These are phyloP conservation scores for Saturnispora bothae DNA, from an alignment of 805 yeast genomes.

Conservation along the genomic window DNA sequence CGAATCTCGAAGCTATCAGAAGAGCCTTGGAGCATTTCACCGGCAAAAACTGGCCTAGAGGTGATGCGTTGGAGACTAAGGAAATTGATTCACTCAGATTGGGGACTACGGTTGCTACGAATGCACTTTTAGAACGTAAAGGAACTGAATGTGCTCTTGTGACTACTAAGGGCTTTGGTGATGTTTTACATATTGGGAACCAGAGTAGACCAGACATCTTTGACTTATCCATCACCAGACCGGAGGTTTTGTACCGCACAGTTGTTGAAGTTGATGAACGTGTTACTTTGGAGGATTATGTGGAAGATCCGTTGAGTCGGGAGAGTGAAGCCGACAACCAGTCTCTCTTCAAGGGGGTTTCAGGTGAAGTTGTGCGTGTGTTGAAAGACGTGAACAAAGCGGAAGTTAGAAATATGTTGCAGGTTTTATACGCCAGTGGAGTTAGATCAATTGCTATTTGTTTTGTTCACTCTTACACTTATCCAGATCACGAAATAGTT, in stretches of 20 bases:
- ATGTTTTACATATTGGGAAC: slow-evolving; percentile 74
- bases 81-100: slow-evolving; percentile 61
- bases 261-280: slow-evolving; percentile 87
- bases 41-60: slow-evolving; percentile 45
- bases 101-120: slow-evolving; percentile 96
- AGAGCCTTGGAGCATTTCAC: slow-evolving; percentile 56
- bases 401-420: slow-evolving; percentile 33
- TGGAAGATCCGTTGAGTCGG: slow-evolving; percentile 52
- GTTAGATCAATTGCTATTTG: slow-evolving; percentile 63
- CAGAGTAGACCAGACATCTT: slow-evolving; percentile 88
- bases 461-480: slow-evolving; percentile 64
- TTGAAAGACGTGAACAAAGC: slow-evolving; percentile 38
- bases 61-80: slow-evolving; percentile 49
- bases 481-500: slow-evolving; percentile 52
- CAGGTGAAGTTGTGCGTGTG: slow-evolving; percentile 59
- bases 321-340: slow-evolving; percentile 14
- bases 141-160: slow-evolving; percentile 82
- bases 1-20: slow-evolving; percentile 87
- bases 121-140: slow-evolving; percentile 84
- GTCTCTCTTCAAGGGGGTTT: slow-evolving; percentile 41
- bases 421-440: slow-evolving; percentile 42
- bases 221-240: slow-evolving; percentile 65
- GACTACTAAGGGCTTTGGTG: slow-evolving; percentile 83
- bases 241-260: slow-evolving; percentile 57
- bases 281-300: slow-evolving; percentile 71